These are phyloP conservation scores for Nevesoporus exiguus DNA, from an alignment of 768 basidiomycete species.

Conservation along the genomic window DNA sequence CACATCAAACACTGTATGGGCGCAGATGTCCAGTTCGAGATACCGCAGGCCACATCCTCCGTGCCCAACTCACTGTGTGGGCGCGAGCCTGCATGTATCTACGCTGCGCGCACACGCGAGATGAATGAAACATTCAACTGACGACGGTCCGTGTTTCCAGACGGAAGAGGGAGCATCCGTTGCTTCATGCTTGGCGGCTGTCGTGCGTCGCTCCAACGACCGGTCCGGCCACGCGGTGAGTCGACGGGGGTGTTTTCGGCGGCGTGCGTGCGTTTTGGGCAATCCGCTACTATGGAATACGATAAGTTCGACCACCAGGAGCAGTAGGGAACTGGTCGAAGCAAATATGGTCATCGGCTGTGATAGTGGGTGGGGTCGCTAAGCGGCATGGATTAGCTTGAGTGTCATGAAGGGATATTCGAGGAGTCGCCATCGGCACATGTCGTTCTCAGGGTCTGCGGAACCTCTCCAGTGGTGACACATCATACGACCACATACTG, in stretches of 20 bases:
- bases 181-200: constrained; percentile 55
- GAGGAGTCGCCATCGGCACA: too few species aligned
- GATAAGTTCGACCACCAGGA: constrained; percentile 24
- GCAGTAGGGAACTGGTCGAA: not conserved
- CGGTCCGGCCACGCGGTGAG: constrained; percentile 46
- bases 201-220: constrained; percentile 73
- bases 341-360: too few species aligned
- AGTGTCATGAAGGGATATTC: too few species aligned
- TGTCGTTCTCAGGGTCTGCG: too few species aligned
- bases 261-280: constrained; percentile 71
- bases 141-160: constrained; percentile 59
- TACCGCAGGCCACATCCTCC: too few species aligned
- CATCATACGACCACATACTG: too few species aligned
- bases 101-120: not conserved
- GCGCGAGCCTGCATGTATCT: too few species aligned
- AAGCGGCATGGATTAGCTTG: too few species aligned
- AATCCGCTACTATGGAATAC: constrained; percentile 58
- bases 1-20: not conserved
- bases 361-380: too few species aligned
- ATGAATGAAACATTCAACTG: constrained; percentile 46
- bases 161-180: constrained; percentile 65
- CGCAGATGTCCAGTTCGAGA: too few species aligned
- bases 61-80: too few species aligned
- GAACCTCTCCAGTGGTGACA: too few species aligned
- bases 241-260: constrained; percentile 69